Evolutionary conservation across 352 stramenopile genomes (phyloP).

Genomic region (Aphanomyces stellatus): DNA sequence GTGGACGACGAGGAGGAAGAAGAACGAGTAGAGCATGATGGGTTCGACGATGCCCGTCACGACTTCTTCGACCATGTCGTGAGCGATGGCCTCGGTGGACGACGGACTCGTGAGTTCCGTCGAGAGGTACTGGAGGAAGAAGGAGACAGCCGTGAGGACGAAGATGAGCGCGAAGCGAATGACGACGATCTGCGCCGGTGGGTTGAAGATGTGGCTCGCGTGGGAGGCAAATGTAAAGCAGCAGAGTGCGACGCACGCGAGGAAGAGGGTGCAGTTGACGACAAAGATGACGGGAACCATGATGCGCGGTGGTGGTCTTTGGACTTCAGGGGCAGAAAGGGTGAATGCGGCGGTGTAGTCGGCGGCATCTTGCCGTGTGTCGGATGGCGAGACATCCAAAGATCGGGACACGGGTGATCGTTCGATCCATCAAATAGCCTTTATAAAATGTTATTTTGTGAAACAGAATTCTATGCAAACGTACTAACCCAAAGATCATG

Average conservation of each 20-base stretch:
- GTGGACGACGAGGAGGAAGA: not conserved
- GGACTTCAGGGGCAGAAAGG: not conserved
- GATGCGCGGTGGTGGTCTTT: no score
- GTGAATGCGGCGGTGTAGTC: not conserved
- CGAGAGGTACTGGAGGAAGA: conserved; percentile 4
- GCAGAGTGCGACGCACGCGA: not conserved
- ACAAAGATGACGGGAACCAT: not conserved
- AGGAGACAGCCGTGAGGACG: not conserved
- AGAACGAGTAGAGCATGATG: conserved; percentile 7
- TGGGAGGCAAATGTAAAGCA: not conserved
- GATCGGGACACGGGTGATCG: no score
- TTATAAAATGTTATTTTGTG: not conserved
- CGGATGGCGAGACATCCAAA: no score
- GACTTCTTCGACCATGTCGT: conserved; percentile 7
- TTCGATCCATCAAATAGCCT: not conserved
- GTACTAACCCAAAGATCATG: not conserved
- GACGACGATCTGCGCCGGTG: not conserved
- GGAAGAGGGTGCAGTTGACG: not conserved
- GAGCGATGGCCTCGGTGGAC: not conserved
- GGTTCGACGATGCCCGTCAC: not conserved
- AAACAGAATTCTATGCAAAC: not conserved
- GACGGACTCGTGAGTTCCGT: not conserved
- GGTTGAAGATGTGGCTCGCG: not conserved
- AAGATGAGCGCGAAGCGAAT: not conserved
- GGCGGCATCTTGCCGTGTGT: not conserved